A percentile compares a stretch with the other conserved stretches of the same genome.
These are phyloP conservation scores for Thalia dealbata DNA, from an alignment of 176 grass and related monocot genomes.

Conservation along the genomic window DNA sequence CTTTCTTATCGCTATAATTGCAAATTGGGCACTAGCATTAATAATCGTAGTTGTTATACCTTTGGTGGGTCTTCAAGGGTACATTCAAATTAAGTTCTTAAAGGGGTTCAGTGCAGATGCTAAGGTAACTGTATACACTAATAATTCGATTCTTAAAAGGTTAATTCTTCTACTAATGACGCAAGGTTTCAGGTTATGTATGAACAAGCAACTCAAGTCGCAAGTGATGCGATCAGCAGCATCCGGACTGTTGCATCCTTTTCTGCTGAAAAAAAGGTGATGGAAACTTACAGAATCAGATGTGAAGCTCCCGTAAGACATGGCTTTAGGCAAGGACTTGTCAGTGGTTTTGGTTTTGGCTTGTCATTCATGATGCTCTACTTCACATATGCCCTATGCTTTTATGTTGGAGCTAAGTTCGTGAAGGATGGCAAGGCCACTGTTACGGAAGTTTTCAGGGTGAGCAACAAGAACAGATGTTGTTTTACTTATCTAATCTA, in stretches of 20 bases:
- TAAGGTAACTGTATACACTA: conserved; percentile 36
- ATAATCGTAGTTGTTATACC: conserved; percentile 62
- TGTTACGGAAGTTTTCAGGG: conserved; percentile 68
- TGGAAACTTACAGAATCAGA: conserved; percentile 47
- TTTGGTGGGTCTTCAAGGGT: conserved; percentile 50
- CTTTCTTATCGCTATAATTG: conserved; percentile 53
- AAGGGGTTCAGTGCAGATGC: conserved; percentile 55
- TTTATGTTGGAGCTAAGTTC: conserved; percentile 79
- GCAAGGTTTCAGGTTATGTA: conserved; percentile 39
- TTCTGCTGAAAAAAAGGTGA: conserved; percentile 60
- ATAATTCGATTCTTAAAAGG: background rate
- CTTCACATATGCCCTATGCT: conserved; percentile 58
- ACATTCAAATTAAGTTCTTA: conserved; percentile 57
- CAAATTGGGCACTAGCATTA: conserved; percentile 67
- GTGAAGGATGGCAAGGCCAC: conserved; percentile 52
- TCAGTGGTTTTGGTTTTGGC: conserved; percentile 68
- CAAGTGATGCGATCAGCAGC: conserved; percentile 57
- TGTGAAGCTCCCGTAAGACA: conserved; percentile 51
- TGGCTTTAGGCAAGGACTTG: conserved; percentile 51
- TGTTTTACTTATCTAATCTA: background rate
- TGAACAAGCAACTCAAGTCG: conserved; percentile 78
- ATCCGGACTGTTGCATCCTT: conserved; percentile 81
- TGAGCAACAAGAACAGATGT: conserved; percentile 21
- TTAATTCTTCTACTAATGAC: background rate
- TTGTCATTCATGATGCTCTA: conserved; percentile 58